Evolutionary conservation across 805 yeast species (phyloP).

Genomic region (Starmerella etchellsii): DNA sequence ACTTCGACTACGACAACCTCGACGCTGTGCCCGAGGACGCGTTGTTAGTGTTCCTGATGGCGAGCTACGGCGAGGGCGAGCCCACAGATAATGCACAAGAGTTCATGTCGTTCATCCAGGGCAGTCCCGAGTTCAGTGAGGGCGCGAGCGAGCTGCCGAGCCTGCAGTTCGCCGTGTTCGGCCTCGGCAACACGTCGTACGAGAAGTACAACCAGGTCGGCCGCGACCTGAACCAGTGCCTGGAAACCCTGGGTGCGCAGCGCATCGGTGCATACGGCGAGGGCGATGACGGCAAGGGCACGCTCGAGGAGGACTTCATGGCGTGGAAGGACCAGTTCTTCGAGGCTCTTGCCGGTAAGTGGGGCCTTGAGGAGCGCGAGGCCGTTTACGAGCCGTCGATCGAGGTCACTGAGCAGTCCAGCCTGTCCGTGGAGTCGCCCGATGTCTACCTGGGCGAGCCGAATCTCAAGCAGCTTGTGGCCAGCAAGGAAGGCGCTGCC

Average conservation of each 20-base stretch:
- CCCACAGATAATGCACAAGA: constrained; percentile 89
- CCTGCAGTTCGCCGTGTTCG: constrained; percentile 64
- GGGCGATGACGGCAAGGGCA: constrained; percentile 92
- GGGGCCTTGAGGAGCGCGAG: constrained; percentile 69
- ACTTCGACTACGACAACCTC: constrained; percentile 70
- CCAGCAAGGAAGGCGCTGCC: constrained; percentile 31
- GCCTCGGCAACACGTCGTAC: constrained; percentile 89
- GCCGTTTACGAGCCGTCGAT: constrained; percentile 62
- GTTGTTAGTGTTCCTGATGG: constrained; percentile 63
- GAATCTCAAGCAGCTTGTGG: constrained; percentile 40
- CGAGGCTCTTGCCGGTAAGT: constrained; percentile 47
- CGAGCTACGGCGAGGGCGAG: constrained; percentile 98
- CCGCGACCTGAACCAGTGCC: constrained; percentile 38
- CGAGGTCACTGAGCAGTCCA: constrained; percentile 23
- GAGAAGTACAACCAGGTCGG: constrained; percentile 81
- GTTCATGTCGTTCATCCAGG: constrained; percentile 52
- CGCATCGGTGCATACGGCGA: constrained; percentile 66
- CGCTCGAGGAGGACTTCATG: constrained; percentile 88
- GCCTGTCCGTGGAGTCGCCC: constrained; percentile 27
- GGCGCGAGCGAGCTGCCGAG: constrained; percentile 34
- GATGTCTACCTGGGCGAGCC: constrained; percentile 76
- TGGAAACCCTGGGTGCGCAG: constrained; percentile 55
- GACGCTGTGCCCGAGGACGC: constrained; percentile 47
- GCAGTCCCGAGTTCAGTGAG: constrained; percentile 37
- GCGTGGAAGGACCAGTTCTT: constrained; percentile 80